Percentiles rank a stretch among this genome's conserved stretches.
These are phyloP conservation scores for Pleurotus citrinopileatus DNA, from an alignment of 768 basidiomycete species.

Conservation along the genomic window DNA sequence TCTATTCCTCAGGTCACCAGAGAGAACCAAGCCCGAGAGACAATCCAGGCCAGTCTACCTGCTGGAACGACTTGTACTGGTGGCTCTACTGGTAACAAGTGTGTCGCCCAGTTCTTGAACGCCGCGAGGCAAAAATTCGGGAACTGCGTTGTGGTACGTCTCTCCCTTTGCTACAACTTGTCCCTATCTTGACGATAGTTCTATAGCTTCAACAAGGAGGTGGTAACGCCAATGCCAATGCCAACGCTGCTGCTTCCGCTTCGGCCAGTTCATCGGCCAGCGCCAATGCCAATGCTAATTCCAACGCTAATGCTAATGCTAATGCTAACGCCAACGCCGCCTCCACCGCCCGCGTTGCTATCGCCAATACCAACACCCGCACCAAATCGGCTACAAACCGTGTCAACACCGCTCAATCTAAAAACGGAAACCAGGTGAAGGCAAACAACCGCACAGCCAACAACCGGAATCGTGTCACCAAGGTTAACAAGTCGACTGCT, in stretches of 20 bases:
- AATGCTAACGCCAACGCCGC: neutral
- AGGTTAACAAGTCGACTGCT: neutral
- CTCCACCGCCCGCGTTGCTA: neutral
- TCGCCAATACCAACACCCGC: neutral
- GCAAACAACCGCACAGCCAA: neutral
- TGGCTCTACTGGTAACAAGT: conserved; percentile 39
- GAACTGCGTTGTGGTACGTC: conserved; percentile 46
- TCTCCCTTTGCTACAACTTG: neutral
- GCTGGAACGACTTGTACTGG: conserved; percentile 49
- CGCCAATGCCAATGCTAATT: neutral
- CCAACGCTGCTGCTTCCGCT: neutral
- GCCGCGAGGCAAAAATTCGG: conserved; percentile 48
- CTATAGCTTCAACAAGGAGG: conserved; percentile 6
- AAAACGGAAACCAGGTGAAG: neutral
- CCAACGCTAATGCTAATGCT: neutral
- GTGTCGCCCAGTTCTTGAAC: conserved; percentile 43
- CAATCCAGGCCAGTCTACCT: conserved; percentile 41
- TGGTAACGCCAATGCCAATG: neutral
- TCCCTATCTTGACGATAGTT: neutral
- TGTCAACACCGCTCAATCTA: neutral
- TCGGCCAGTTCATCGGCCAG: neutral
- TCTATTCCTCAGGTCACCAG: conserved; percentile 34
- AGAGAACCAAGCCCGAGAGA: conserved; percentile 31
- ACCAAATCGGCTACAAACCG: neutral
- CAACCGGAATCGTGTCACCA: neutral